These are phyloP conservation scores for Saturnispora sekii DNA, from an alignment of 805 yeast species.

Conservation along the genomic window DNA sequence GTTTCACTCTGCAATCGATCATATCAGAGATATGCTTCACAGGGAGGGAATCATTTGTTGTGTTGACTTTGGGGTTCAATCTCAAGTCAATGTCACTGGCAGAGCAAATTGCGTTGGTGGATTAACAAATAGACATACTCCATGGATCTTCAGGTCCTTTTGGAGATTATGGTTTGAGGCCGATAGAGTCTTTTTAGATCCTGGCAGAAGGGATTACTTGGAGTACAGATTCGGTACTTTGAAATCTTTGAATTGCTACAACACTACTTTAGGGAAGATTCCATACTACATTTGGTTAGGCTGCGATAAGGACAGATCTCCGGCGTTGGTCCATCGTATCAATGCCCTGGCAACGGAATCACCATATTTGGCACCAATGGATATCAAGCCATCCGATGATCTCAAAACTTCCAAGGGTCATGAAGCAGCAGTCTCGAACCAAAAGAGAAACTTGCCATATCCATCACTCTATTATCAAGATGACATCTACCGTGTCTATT, in stretches of 20 bases:
- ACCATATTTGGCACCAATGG: conserved; percentile 64
- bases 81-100: conserved; percentile 52
- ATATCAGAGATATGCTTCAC: conserved; percentile 43
- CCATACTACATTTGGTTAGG: conserved; percentile 85
- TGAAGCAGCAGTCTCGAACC: conserved; percentile 61
- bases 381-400: conserved; percentile 19
- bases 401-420: conserved; percentile 55
- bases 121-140: conserved; percentile 55
- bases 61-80: conserved; percentile 76
- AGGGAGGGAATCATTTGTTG: conserved; percentile 56
- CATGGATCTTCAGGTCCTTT: conserved; percentile 70
- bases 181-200: conserved; percentile 69
- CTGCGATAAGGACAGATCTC: conserved; percentile 47
- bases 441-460: conserved; percentile 58
- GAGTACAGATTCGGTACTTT: conserved; percentile 78
- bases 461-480: conserved; percentile 75
- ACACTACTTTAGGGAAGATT: conserved; percentile 56
- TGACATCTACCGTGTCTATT: conserved; percentile 72
- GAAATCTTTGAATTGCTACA: conserved; percentile 61
- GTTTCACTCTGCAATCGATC: conserved; percentile 70
- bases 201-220: conserved; percentile 72
- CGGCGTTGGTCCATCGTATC: conserved; percentile 41
- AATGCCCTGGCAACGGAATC: conserved; percentile 74
- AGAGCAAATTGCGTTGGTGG: conserved; percentile 73
- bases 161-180: conserved; percentile 88